phyloP scores from a whole-genome alignment of 2,329 filamentous ascomycete genomes.

The Colletotrichum musicola region DNA sequence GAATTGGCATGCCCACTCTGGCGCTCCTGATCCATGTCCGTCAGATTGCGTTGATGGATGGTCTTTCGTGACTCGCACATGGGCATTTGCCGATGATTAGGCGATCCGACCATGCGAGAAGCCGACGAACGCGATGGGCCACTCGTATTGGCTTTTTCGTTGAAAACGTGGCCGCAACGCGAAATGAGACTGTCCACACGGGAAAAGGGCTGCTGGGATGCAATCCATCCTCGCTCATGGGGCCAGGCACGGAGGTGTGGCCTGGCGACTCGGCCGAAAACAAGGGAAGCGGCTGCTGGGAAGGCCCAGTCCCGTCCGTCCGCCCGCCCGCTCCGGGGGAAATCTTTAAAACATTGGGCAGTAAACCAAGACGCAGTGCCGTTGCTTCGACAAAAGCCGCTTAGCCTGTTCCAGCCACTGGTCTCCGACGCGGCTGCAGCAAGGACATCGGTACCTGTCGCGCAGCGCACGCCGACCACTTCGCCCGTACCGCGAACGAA shows the following conservation, averaged over 20 bases:
- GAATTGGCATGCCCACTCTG: conserved; percentile 28
- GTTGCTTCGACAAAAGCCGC: conserved; percentile 4
- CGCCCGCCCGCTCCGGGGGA: conserved; percentile 29
- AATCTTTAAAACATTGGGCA: conserved; percentile 21
- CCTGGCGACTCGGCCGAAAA: conserved; percentile 26
- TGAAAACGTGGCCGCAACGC: neutral
- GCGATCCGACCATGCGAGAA: conserved; percentile 32
- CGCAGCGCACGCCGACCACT: too few species aligned
- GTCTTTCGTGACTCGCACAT: conserved; percentile 35
- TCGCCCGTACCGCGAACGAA: too few species aligned
- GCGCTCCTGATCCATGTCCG: conserved; percentile 33
- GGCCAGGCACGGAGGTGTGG: conserved; percentile 2
- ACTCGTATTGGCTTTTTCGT: neutral
- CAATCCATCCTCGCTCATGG: neutral
- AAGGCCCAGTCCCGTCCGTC: conserved; percentile 36
- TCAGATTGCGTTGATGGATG: conserved; percentile 23
- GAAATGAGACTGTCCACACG: neutral
- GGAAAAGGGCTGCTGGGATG: neutral
- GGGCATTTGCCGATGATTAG: conserved; percentile 31
- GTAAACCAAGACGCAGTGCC: conserved; percentile 24
- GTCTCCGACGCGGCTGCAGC: conserved; percentile 16
- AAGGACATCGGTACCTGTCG: conserved; percentile 14
- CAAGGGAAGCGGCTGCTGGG: conserved; percentile 15
- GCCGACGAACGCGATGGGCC: conserved; percentile 11
- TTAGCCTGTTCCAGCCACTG: conserved; percentile 14